A percentile compares a stretch with the other conserved stretches of the same genome.
Conservation (phyloP, 148 eudicot species). For the Drosera capensis region DNA sequence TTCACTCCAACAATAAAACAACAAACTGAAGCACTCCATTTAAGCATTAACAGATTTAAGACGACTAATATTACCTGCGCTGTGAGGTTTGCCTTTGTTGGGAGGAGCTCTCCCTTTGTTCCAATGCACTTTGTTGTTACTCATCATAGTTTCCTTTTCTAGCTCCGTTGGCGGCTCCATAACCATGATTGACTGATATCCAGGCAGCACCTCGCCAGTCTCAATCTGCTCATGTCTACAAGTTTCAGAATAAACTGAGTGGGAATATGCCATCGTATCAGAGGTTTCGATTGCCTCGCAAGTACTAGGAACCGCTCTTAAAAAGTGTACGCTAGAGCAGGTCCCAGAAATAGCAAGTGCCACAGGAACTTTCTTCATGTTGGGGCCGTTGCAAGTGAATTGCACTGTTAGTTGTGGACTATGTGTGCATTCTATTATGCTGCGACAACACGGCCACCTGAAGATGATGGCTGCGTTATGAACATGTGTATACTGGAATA, state of each 20-base stretch:
- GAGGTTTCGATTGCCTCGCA: background rate
- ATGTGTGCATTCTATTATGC: background rate
- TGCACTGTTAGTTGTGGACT: background rate
- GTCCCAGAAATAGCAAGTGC: background rate
- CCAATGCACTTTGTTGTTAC: background rate
- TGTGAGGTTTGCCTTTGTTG: too few relatives aligned
- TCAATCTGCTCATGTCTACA: background rate
- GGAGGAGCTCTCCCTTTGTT: background rate
- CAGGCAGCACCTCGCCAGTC: background rate
- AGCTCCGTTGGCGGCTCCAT: background rate
- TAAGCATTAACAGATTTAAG: too few relatives aligned
- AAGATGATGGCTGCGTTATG: background rate
- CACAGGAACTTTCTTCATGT: background rate
- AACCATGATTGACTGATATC: background rate
- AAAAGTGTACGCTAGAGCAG: background rate
- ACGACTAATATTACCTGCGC: background rate
- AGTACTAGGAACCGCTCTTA: background rate
- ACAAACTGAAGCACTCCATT: too few relatives aligned
- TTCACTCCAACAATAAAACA: background rate
- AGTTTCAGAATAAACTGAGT: background rate
- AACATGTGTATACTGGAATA: background rate
- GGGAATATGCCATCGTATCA: background rate
- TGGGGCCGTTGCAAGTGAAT: background rate
- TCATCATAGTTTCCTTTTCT: background rate
- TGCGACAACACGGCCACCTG: background rate